Evolutionary conservation across 73 alveolate species (phyloP).

Genomic region (Stentor roeselii): DNA sequence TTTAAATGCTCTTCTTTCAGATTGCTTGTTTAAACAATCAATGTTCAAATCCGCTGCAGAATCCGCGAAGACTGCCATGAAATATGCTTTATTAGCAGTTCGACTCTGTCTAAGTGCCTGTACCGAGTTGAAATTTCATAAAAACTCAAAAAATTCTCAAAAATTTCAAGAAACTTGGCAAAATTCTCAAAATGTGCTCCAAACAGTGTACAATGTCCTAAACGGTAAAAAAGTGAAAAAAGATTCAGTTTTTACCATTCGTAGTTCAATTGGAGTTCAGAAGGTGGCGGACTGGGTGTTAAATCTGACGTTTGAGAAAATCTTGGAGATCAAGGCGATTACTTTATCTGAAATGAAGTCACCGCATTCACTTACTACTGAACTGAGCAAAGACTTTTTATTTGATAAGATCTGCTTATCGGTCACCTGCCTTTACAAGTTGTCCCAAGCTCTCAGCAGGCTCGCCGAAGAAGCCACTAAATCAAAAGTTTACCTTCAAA

Average conservation of each 20-base stretch:
- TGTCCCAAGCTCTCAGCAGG: constrained; percentile 81
- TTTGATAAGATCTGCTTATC: constrained; percentile 46
- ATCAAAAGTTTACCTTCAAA: constrained; percentile 66
- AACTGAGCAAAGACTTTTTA: constrained; percentile 47
- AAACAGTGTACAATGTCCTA: too few species aligned
- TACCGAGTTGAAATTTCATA: constrained; percentile 39
- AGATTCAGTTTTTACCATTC: not conserved
- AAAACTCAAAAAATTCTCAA: not conserved
- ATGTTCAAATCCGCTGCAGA: constrained; percentile 73
- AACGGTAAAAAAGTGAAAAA: not conserved
- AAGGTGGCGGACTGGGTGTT: constrained; percentile 56
- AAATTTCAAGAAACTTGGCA: not conserved
- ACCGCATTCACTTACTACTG: constrained; percentile 26
- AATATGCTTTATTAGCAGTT: constrained; percentile 64
- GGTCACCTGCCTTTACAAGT: constrained; percentile 73
- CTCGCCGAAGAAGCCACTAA: constrained; percentile 42
- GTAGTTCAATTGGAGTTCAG: constrained; percentile 24
- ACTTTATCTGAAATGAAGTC: constrained; percentile 48
- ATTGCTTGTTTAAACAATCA: constrained; percentile 69
- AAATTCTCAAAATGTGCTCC: not conserved
- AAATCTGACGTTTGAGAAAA: constrained; percentile 38
- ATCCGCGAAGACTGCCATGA: constrained; percentile 74
- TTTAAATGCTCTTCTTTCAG: constrained; percentile 83
- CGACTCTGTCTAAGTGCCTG: constrained; percentile 48
- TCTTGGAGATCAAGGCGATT: constrained; percentile 54